Evolutionary conservation across 139 green algal genomes (phyloP).

Genomic region (Micractinium conductrix): DNA sequence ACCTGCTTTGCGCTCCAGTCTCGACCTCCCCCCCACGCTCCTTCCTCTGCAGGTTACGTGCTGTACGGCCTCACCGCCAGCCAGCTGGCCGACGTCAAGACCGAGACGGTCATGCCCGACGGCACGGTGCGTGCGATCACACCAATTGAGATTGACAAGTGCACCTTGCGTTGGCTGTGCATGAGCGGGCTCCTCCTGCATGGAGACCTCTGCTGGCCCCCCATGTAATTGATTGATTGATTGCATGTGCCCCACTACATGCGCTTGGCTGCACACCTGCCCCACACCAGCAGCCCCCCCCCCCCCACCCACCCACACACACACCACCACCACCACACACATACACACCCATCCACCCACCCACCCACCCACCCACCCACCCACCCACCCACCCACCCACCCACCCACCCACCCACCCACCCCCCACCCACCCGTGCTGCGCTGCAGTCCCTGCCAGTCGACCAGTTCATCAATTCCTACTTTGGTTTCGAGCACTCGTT

Average conservation of each 20-base stretch:
- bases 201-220: background rate
- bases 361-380: background rate
- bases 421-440: background rate
- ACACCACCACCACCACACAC: background rate
- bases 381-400: background rate
- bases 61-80: background rate
- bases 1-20: too few relatives aligned
- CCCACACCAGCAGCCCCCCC: background rate
- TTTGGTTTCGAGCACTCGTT: constrained; percentile 18
- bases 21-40: too few relatives aligned
- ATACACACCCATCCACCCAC: background rate
- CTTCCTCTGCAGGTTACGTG: background rate
- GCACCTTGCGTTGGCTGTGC: background rate
- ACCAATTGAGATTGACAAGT: too few relatives aligned
- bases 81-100: constrained; percentile 7
- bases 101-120: background rate
- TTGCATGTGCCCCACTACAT: background rate
- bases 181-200: background rate
- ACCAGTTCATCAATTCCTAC: constrained; percentile 5
- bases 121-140: background rate
- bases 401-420: too few relatives aligned
- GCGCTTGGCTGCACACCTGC: background rate
- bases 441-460: background rate
- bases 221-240: background rate
- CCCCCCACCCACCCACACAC: too few relatives aligned